phyloP scores from a whole-genome alignment of 306 rosid genomes.

The Castanospermum australe region DNA sequence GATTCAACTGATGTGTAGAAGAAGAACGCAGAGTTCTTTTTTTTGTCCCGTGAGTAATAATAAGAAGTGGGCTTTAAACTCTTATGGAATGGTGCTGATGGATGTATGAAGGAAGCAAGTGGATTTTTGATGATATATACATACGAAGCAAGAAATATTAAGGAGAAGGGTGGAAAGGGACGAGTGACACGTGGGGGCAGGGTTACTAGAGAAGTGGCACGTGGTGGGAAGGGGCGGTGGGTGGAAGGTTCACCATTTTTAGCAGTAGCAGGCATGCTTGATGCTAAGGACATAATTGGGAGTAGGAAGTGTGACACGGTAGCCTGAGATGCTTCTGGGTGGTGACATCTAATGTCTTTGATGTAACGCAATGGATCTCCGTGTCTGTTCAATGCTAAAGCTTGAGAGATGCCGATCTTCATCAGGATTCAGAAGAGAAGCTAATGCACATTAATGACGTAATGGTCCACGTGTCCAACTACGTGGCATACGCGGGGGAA shows the following conservation, averaged over 20 bases:
- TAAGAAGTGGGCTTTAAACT: background rate
- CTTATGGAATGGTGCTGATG: background rate
- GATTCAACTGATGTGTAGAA: background rate
- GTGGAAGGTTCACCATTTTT: background rate
- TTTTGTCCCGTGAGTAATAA: too few relatives aligned
- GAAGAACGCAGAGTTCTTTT: too few relatives aligned
- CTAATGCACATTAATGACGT: background rate
- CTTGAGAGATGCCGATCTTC: background rate
- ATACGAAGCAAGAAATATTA: background rate
- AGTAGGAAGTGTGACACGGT: constrained; percentile 20
- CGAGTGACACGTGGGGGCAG: constrained; percentile 21
- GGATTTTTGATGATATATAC: background rate
- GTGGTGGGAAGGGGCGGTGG: background rate
- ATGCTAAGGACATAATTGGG: background rate
- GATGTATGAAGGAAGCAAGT: background rate
- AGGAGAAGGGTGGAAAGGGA: background rate
- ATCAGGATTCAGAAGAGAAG: background rate
- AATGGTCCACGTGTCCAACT: background rate
- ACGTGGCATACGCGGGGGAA: background rate
- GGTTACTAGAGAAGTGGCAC: background rate
- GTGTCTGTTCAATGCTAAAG: too few relatives aligned
- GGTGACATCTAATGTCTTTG: constrained; percentile 13
- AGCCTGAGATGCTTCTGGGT: background rate
- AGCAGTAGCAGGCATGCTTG: too few relatives aligned
- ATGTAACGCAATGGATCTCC: too few relatives aligned